phyloP scores from a whole-genome alignment of 495 filamentous ascomycete species.

The Xylaria palmicola region DNA sequence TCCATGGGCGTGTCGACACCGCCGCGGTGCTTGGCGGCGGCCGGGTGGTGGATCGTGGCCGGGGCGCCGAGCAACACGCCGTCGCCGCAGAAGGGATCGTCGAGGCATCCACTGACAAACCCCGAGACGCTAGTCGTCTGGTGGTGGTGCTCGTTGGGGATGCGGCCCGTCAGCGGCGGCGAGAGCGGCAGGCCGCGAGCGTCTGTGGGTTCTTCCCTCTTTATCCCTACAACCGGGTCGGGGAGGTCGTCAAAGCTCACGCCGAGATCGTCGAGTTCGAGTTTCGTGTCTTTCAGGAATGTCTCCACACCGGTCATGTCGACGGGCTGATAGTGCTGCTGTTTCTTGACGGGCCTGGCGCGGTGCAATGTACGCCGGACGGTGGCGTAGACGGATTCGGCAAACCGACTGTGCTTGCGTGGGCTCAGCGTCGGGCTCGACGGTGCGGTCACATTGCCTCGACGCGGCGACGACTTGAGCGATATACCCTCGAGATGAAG shows the following conservation, averaged over 20 bases:
- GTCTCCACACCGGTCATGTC: constrained; percentile 8
- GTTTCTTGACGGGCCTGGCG: constrained; percentile 20
- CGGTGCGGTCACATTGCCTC: constrained; percentile 24
- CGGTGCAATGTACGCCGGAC: constrained; percentile 24
- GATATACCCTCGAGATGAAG: constrained; percentile 46
- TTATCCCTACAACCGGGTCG: constrained; percentile 20
- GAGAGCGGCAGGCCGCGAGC: constrained; percentile 25
- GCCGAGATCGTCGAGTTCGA: constrained; percentile 13
- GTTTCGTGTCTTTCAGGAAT: constrained; percentile 11
- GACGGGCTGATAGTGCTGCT: not conserved
- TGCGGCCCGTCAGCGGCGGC: constrained; percentile 34
- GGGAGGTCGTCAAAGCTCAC: constrained; percentile 18
- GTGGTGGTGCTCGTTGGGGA: constrained; percentile 27
- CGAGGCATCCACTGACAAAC: constrained; percentile 35
- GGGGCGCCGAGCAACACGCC: constrained; percentile 20
- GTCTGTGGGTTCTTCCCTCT: constrained; percentile 12
- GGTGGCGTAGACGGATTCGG: constrained; percentile 23
- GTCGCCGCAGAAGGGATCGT: constrained; percentile 38
- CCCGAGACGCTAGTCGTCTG: constrained; percentile 9
- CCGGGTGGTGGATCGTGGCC: constrained; percentile 15
- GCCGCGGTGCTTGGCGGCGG: constrained; percentile 8
- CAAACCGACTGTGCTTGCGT: constrained; percentile 25
- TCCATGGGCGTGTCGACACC: constrained; percentile 31
- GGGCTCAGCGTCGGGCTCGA: constrained; percentile 21
- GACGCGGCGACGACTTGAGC: constrained; percentile 36